Base-by-base conservation (phyloP, 2,329 filamentous ascomycete species). In the Ophiocordyceps polyrhachis-furcata region DNA sequence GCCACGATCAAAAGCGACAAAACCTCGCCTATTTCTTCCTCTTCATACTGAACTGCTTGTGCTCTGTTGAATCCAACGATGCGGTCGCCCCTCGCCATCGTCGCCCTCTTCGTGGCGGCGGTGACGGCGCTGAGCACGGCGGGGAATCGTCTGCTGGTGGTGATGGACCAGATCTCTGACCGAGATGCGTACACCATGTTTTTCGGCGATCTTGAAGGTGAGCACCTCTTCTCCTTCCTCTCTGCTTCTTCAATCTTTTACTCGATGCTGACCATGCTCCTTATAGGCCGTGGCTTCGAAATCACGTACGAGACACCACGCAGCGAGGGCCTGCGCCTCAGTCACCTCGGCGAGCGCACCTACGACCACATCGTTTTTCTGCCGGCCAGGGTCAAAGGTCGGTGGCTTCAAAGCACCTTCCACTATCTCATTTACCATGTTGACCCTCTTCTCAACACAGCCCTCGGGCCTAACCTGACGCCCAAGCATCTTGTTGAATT, bases 291-390 rank as follows among this genome's bases (percentile, higher is more conserved):
- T 59, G 89, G 88, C 51, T 96, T 83, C 63, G 69, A 81, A 48
- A 70, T 95, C 53, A 73, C 74, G 35, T 88, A 87, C 60, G 78
- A 88, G 61, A 87, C 86, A 8, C 84, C 86, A 49, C 91, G 91
- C 67, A 83, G 76, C 60, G 76, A 86, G 44, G 69, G 71, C 43
- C 66, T 96, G 55, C 73, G 76, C 44, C 71, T 98, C 52, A 93
- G 95, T 68, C 71, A 77, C 58, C 78, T 91, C 50, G 91, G 89
- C 58, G 85, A 91, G 67, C 79, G 83, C 61, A 78, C 76, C 50
- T 96, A 88, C 64, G 89, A 96, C 65, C 89, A 98, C 64, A 68
- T 96, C 51, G 64, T 96, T 51, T 73, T 98, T 53, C 76, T 96
- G 51, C 91, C 91, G 44, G 78, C 81, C 48, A 93, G 89, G 64